phyloP scores from a whole-genome alignment of 371 early-diverging fungal genomes.

The Apophysomyces variabilis region DNA sequence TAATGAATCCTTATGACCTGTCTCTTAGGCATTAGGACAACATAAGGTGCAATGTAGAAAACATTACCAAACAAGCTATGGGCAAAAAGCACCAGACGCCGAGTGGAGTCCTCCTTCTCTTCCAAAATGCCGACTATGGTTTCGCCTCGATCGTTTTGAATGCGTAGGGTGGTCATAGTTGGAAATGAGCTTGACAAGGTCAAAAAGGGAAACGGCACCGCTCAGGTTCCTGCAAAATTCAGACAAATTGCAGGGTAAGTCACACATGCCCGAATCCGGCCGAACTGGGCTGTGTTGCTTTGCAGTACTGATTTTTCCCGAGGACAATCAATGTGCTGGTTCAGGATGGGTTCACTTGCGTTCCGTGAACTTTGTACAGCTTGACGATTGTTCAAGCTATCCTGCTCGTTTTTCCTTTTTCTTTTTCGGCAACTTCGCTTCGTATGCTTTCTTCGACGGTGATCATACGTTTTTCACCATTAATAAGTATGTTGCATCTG shows the following conservation, averaged over 20 bases:
- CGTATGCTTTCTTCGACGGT: background rate
- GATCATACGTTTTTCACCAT: constrained; percentile 18
- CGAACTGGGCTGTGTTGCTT: too few species aligned
- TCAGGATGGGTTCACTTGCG: background rate
- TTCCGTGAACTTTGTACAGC: background rate
- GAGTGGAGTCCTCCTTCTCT: constrained; percentile 26
- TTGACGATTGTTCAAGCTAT: background rate
- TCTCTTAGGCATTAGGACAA: background rate
- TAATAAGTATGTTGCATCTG: constrained; percentile 9
- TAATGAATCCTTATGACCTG: constrained; percentile 69
- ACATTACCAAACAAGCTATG: constrained; percentile 47
- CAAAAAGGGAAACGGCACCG: background rate
- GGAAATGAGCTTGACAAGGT: background rate
- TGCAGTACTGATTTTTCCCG: too few species aligned
- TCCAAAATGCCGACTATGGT: constrained; percentile 49
- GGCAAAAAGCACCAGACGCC: constrained; percentile 39
- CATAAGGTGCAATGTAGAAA: background rate
- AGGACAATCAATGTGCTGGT: too few species aligned
- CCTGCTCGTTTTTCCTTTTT: background rate
- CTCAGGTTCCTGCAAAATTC: background rate
- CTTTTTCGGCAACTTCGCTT: too few species aligned
- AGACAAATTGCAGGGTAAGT: too few species aligned
- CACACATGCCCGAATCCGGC: too few species aligned
- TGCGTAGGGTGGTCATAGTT: constrained; percentile 33
- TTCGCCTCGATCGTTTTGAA: constrained; percentile 39